phyloP scores from a whole-genome alignment of 176 grass and related monocot species.

The Triticum monococcum region DNA sequence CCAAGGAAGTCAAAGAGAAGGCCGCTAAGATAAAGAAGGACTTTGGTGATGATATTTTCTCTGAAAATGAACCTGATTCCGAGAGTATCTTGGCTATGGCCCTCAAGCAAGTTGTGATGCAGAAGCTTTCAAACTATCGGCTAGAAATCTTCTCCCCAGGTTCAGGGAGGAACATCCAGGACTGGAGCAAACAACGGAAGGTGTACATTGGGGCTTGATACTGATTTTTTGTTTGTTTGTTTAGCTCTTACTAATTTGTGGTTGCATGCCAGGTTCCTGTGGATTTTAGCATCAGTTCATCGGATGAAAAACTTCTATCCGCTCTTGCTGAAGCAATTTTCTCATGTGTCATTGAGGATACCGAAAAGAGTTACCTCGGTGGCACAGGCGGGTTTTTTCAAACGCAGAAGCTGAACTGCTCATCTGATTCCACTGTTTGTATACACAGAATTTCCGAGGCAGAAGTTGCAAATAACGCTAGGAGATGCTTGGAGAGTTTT shows the following conservation, averaged over 20 bases:
- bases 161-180: slow-evolving; percentile 42
- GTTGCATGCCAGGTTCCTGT: slow-evolving; percentile 32
- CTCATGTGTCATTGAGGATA: slow-evolving; percentile 49
- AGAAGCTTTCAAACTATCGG: slow-evolving; percentile 56
- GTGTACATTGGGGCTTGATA: slow-evolving; percentile 25
- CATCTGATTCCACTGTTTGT: slow-evolving; percentile 66
- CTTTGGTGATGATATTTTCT: slow-evolving; percentile 36
- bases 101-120: slow-evolving; percentile 76
- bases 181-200: slow-evolving; percentile 56
- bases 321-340: slow-evolving; percentile 78
- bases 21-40: slow-evolving; percentile 55
- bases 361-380: slow-evolving; percentile 35
- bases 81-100: slow-evolving; percentile 69
- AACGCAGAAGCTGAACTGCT: slow-evolving; percentile 47
- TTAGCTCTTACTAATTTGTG: slow-evolving; percentile 30
- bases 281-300: slow-evolving; percentile 57
- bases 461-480: slow-evolving; percentile 55
- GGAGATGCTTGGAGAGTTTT: slow-evolving; percentile 42
- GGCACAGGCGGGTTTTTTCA: slow-evolving; percentile 25
- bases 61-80: slow-evolving; percentile 29
- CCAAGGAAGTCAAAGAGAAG: slow-evolving; percentile 65
- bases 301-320: slow-evolving; percentile 65
- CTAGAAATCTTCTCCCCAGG: slow-evolving; percentile 60
- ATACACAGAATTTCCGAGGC: slow-evolving; percentile 60
- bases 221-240: background rate